Evolutionary conservation across 2,329 filamentous ascomycete species (phyloP), one percentile per base, ranked within the genome.

Genomic region (Cladosporium halotolerans): DNA sequence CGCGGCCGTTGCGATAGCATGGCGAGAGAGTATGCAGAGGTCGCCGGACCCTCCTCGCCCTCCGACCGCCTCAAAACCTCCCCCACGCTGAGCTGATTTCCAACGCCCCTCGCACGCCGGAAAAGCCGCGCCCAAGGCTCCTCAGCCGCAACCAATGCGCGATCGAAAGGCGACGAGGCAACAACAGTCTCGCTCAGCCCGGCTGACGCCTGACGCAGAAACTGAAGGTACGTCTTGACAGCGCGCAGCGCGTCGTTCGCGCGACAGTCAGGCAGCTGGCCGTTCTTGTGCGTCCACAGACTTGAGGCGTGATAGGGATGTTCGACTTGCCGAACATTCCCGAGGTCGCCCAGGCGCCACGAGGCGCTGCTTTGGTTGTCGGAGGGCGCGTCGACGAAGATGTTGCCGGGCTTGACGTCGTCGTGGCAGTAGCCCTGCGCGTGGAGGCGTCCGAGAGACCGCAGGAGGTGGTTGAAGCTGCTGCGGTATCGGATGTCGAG

Each of bases 301-400:
- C 19, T 39, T n/a, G 45, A 48, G 9, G 45, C 6, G 23, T 48
- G 45, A 19, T 48, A 60, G 7, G 65, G 62, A 48, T 71, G 69
- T 2, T 54, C 33, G 0, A 62, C 6, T 4, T 69, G 55, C 11
- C 68, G 62, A 7, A 69, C 56, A 19, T 69, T 70, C 2, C 70
- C 68, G 6, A 71, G 58, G 45, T 71, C 69, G 32, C 65, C 69
- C 1, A 70, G 54, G 7, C 68, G 49, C 66, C 66, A 70, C 34
- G n/a, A 6, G n/a, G 13, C 45, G 18, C 40, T 38, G 4, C 31
- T 9, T n/a, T 40, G 34, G 19, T 62, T 51, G 3, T 53, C 45
- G 4, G 55, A 28, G 23, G 23, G 23, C 9, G 59, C 55, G 44
- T 56, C 38, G 7, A 67, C 51, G 32, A 69, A 68, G 33, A 72